Evolutionary conservation across 2,329 filamentous ascomycete genomes (phyloP).

Genomic region (Didymella lethalis): DNA sequence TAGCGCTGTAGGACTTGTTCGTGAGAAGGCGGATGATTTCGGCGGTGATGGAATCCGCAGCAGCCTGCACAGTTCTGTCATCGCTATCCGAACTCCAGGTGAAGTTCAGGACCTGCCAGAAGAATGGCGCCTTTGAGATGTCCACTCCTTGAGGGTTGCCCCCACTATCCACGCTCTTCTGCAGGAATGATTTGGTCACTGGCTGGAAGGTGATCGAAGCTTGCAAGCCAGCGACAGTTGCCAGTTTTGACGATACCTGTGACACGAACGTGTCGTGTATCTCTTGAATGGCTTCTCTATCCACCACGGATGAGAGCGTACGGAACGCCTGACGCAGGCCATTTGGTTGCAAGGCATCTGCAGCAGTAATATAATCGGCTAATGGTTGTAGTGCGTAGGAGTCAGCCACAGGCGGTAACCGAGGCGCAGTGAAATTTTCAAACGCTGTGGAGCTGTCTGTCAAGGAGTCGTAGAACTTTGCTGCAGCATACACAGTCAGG

Average conservation of each 20-base stretch:
- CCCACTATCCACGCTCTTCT: slow-evolving; percentile 20
- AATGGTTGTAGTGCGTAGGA: slow-evolving; percentile 25
- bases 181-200: slow-evolving; percentile 29
- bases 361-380: slow-evolving; percentile 23
- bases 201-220: slow-evolving; percentile 33
- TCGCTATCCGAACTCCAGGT: slow-evolving; percentile 27
- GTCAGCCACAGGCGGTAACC: slow-evolving; percentile 25
- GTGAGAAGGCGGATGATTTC: slow-evolving; percentile 18
- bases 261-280: slow-evolving; percentile 28
- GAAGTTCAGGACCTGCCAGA: slow-evolving; percentile 31
- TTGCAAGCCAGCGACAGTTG: slow-evolving; percentile 11
- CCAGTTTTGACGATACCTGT: slow-evolving; percentile 15
- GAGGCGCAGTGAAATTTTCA: slow-evolving; percentile 35
- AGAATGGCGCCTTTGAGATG: slow-evolving; percentile 23
- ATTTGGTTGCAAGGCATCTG: slow-evolving; percentile 22
- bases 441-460: slow-evolving; percentile 23
- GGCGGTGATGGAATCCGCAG: slow-evolving; percentile 21
- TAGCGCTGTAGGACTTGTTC: slow-evolving; percentile 5
- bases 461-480: slow-evolving; percentile 32
- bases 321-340: slow-evolving; percentile 30
- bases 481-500: slow-evolving; percentile 27
- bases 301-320: slow-evolving; percentile 26
- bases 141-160: slow-evolving; percentile 35
- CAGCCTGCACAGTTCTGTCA: slow-evolving; percentile 15
- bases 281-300: slow-evolving; percentile 25